Evolutionary conservation across 2,329 filamentous ascomycete genomes (phyloP), one percentile per base, ranked within the genome.

Genomic region (Neonectria hederae): DNA sequence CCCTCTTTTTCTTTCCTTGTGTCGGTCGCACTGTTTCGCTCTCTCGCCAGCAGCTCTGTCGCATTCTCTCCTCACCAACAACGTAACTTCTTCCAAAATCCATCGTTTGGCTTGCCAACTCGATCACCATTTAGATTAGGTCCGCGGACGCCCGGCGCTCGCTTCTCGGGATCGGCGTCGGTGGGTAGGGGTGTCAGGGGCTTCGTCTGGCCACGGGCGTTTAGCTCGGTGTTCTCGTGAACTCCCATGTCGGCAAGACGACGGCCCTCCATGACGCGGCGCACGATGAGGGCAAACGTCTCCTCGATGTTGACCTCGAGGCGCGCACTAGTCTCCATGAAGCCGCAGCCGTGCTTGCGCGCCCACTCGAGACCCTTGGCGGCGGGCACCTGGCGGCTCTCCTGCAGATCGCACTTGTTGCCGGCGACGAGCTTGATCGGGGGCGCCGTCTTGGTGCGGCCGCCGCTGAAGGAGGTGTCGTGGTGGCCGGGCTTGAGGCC

Each of bases 221-320:
- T 83, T 75, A 82, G 78, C 49, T 76, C 79, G 59, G 78, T 77
- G 59, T 78, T 78, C 62, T 82, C 81, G 53, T 75, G 68, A 57
- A 80, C 69, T 64, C 83, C 85, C 74, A 80, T 78, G 70, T 83
- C 83, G 4, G 85, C 85, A 48, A 84, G 76, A 14, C 80, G 77
- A 21, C 87, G 77, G n/a, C 81, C 81, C 81, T 90, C 87, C 51
- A 87, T 83, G 54, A 90, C 88, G 55, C 88, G 82, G 26, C 87
- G 82, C 46, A 90, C 85, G 63, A 90, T 87, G 42, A 90, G 83
- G 38, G 91, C 92, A 83, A 96, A 96, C 0, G 92, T 95, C 85
- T 96, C 92, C 78, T 96, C 92, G 66, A 96, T 93, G 76, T 96
- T 96, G 69, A 96, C 92, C 83, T 93, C 92, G 72, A 94, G 87